Conservation (phyloP, 768 basidiomycete species). For the Leucocoprinus leucothites region DNA sequence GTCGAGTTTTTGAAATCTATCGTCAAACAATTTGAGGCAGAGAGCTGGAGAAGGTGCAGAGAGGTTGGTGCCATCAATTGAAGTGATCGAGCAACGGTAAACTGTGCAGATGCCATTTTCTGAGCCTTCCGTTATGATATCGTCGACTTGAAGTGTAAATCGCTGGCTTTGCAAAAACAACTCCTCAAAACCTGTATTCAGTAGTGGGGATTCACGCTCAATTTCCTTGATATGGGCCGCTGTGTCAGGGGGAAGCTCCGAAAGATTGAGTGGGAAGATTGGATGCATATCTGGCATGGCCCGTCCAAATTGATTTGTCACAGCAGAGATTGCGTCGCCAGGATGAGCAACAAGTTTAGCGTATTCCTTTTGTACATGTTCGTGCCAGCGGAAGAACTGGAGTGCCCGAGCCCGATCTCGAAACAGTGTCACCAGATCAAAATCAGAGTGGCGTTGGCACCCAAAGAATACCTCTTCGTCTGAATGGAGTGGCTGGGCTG, state of each 20-base stretch:
- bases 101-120: constrained; percentile 12
- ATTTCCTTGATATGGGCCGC: constrained; percentile 8
- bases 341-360: constrained; percentile 17
- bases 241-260: constrained; percentile 14
- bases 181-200: constrained; percentile 3
- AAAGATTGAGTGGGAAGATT: constrained; percentile 12
- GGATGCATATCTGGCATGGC: constrained; percentile 9
- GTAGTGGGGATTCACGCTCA: constrained; percentile 13
- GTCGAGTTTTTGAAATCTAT: constrained; percentile 17
- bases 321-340: constrained; percentile 15
- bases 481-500: constrained; percentile 11
- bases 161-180: constrained; percentile 5
- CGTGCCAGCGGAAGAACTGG: constrained; percentile 26
- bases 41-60: constrained; percentile 14
- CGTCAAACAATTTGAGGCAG: constrained; percentile 21
- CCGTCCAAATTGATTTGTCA: constrained; percentile 6
- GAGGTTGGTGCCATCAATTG: constrained; percentile 17
- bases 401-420: constrained; percentile 20
- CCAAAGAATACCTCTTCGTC: constrained; percentile 21
- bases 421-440: constrained; percentile 20
- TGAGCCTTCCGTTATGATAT: constrained; percentile 13
- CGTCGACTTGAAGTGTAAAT: constrained; percentile 13
- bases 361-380: constrained; percentile 14
- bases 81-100: constrained; percentile 16
- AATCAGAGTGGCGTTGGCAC: constrained; percentile 21